Base-by-base conservation (phyloP, 176 grass and related monocot genomes). In the Metroxylon sagu region DNA sequence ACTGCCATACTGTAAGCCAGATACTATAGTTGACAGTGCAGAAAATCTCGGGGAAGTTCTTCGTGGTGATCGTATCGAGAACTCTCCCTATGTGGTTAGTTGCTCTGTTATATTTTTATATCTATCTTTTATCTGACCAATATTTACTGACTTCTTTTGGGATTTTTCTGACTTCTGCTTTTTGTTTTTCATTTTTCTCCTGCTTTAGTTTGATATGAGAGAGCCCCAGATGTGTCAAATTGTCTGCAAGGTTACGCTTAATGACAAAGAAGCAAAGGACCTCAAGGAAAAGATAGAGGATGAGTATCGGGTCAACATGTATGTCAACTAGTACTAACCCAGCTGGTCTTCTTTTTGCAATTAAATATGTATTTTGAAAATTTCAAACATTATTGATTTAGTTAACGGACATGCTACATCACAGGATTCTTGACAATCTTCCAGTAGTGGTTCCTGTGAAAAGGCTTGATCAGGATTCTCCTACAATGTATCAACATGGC, bases 21-120 rank as follows among this genome's bases (percentile, higher is more conserved):
- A 15, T 54, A 73, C 30, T 60, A 57, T 96, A 65, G 75, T 90
- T 18, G 86, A 96, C 59, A 96, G 83, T 72, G 83, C 91, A 21
- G 86, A 96, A 80, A 96, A 96, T 76, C 86, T 96, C 28, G 91
- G 91, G 16, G 86, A 96, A 81, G 80, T 96, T 35, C 91, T 96
- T 80, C 80, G 77, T 17, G 91, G 86, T 51, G 80, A 95, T 77
- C 83, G 77, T 51, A 95, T 90, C 51, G 86, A 90, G 61, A 95
- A 95, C 50, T 85, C 91, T 5, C 80, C 73, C 5, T 90, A 90
- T 66, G 77, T 80, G 75, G 86, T 95, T 59, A 61, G 76, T 70
- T 18, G 26, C 30, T 18, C 48, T 18, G 30, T 49, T 28, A 23
- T 25, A 48, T 19, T 43, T 3, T 8, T 8, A 56, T 57, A 30